phyloP scores from a whole-genome alignment of 768 basidiomycete species.

The Tricholoma bakamatsutake region DNA sequence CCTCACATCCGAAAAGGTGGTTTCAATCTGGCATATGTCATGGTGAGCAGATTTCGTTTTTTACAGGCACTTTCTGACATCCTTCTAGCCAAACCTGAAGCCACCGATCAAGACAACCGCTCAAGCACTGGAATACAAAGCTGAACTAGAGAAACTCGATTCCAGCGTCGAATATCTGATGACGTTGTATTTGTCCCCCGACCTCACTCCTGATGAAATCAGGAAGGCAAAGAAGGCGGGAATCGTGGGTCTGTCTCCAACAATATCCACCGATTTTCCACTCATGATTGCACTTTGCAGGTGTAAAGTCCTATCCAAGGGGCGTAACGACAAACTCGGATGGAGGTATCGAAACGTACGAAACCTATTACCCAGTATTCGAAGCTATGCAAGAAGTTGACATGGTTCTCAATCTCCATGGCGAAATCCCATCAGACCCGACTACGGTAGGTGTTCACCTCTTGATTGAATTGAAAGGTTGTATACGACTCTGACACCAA shows the following conservation, averaged over 20 bases:
- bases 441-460: constrained; percentile 36
- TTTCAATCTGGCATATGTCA: constrained; percentile 89
- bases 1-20: constrained; percentile 90
- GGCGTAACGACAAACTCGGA: constrained; percentile 98
- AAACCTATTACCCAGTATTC: constrained; percentile 89
- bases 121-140: constrained; percentile 76
- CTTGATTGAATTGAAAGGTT: not conserved
- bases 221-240: constrained; percentile 82
- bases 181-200: constrained; percentile 92
- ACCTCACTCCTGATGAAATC: constrained; percentile 87
- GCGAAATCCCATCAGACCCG: constrained; percentile 91
- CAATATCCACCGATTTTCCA: constrained; percentile 6
- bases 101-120: constrained; percentile 84
- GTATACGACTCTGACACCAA: constrained; percentile 21
- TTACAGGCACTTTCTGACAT: constrained; percentile 4
- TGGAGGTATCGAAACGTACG: constrained; percentile 94
- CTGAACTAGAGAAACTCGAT: constrained; percentile 67
- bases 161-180: constrained; percentile 83
- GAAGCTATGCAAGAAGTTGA: constrained; percentile 89
- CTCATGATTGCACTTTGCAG: constrained; percentile 15
- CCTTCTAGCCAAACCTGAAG: constrained; percentile 77
- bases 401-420: constrained; percentile 95
- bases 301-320: constrained; percentile 95
- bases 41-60: constrained; percentile 46
- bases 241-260: constrained; percentile 49